Evolutionary conservation across 352 stramenopile genomes (phyloP), one percentile per base, ranked within the genome.

Genomic region (Phytopythium litorale): DNA sequence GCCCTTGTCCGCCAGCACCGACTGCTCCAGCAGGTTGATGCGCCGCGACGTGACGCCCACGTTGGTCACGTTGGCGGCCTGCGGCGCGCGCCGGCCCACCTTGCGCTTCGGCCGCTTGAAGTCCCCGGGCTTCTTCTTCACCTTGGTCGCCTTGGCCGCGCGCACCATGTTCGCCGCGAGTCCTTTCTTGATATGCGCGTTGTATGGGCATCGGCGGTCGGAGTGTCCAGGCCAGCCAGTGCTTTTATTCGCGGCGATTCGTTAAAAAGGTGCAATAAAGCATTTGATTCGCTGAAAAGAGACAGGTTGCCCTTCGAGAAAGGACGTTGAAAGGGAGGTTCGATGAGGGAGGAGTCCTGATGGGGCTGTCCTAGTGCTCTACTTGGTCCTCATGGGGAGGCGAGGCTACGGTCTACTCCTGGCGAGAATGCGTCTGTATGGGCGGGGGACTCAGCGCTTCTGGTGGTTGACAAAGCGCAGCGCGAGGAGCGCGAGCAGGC

Each of bases 61-160:
- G 38, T 76, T 89, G 32, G 85, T 94, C 23, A 94, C 85, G 53
- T 94, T 94, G 37, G 85, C 79, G 28, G 81, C 71, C 53, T 76
- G 81, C 16, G 77, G 67, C 1, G 76, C 81, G 58, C 87, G 87
- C 40, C 83, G 81, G 15, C 85, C 85, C 32, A 94, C 85, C 67
- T 94, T 94, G 70, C 80, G 85, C 81, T 94, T 94, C 16, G 81
- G 85, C 23, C 83, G 83, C 80, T 94, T 94, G 64, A 94, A 94
- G 68, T 94, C 85, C 35, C 70, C 83, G 12, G 85, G 85, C 73
- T 94, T 94, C 78, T 92, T 92, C 83, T 94, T 94, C 37, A 52
- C 60, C 68, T 78, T 81, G 60, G 77, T 70, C 57, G 75, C 71
- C 56, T 67, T 69, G 30, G 65, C 76, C 40, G 75, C 67, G 33